These are phyloP conservation scores for Dryas integrifolia DNA, from an alignment of 331 rosid species.

Conservation along the genomic window DNA sequence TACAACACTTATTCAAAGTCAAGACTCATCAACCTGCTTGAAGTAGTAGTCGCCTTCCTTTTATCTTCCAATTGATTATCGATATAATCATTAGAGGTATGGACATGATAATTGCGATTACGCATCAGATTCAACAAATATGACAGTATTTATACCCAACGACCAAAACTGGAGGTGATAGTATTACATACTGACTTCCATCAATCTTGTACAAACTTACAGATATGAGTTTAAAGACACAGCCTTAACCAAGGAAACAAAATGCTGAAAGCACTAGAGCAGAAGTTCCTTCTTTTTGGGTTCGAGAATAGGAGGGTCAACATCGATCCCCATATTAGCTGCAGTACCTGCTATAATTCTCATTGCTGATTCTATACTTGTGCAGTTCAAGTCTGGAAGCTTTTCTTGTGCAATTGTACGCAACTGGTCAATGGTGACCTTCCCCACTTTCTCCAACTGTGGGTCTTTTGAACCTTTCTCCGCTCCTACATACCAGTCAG, in stretches of 20 bases:
- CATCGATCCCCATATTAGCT: constrained; percentile 96
- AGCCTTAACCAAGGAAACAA: constrained; percentile 9
- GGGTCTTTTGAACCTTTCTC: constrained; percentile 97
- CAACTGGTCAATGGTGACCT: constrained; percentile 81
- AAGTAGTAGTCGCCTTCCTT: no score
- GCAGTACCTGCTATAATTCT: constrained; percentile 98
- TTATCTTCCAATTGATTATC: no score
- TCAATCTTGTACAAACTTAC: constrained; percentile 1
- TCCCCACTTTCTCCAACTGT: constrained; percentile 67
- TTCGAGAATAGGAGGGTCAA: constrained; percentile 91
- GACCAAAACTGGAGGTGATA: neutral
- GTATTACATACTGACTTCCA: neutral
- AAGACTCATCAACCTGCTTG: no score
- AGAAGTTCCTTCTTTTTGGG: constrained; percentile 61
- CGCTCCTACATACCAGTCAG: constrained; percentile 47
- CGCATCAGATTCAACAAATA: neutral
- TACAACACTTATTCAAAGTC: no score
- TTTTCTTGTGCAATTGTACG: constrained; percentile 75
- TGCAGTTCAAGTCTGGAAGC: constrained; percentile 91
- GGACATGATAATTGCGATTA: no score
- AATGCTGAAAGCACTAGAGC: constrained; percentile 8
- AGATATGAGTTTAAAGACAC: neutral
- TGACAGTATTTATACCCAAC: constrained; percentile 1
- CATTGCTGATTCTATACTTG: constrained; percentile 83
- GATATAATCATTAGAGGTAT: no score